phyloP scores from a whole-genome alignment of 495 filamentous ascomycete species.

The Sphaerosporella brunnea region DNA sequence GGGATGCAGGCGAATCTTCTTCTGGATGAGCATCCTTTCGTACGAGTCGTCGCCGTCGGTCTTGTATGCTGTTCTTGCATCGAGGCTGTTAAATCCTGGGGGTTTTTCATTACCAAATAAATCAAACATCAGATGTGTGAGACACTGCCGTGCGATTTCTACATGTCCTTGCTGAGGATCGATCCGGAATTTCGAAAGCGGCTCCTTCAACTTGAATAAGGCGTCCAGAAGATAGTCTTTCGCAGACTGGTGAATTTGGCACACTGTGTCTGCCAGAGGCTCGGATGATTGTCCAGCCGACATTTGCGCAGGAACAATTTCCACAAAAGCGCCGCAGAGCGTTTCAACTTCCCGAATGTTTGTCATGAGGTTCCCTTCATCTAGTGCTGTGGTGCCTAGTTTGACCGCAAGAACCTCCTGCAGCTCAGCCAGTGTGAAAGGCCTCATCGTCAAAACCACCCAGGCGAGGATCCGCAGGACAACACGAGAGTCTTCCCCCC shows the following conservation, averaged over 20 bases:
- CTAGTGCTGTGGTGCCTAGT: background rate
- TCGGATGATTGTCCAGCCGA: background rate
- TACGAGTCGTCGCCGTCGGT: background rate
- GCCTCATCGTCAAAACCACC: background rate
- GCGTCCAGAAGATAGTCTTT: conserved; percentile 2
- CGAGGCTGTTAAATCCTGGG: background rate
- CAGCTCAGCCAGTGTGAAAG: background rate
- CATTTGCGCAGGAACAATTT: background rate
- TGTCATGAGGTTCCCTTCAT: background rate
- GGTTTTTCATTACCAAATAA: background rate
- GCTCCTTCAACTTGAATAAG: background rate
- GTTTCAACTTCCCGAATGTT: conserved; percentile 1
- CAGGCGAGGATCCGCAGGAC: background rate
- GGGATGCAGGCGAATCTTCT: background rate
- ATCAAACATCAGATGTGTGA: background rate
- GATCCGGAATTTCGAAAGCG: conserved; percentile 4
- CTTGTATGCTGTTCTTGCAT: background rate
- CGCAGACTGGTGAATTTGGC: background rate
- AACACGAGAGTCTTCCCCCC: background rate
- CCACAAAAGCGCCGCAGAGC: conserved; percentile 3
- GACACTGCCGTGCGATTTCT: background rate
- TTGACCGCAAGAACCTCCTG: background rate
- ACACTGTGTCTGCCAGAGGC: background rate
- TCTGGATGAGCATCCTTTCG: background rate
- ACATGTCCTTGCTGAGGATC: background rate